A percentile compares a stretch with the other conserved stretches of the same genome.
These are phyloP conservation scores for Elongisporangium undulatum DNA, from an alignment of 352 stramenopile genomes.

Conservation along the genomic window DNA sequence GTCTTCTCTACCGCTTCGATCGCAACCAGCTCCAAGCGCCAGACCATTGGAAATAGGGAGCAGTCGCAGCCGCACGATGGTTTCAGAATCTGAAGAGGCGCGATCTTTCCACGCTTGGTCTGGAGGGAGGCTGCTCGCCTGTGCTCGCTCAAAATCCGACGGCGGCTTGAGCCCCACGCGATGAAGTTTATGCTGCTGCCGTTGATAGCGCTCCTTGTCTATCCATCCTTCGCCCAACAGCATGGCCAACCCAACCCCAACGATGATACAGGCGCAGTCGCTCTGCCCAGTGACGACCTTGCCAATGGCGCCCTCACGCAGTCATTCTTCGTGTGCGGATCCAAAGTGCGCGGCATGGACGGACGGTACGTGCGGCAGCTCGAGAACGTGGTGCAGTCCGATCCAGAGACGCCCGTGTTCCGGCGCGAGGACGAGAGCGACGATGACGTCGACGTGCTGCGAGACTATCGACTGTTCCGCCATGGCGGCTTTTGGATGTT, in stretches of 20 bases:
- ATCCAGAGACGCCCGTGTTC: slow-evolving; percentile 35
- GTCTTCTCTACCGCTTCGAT: no score
- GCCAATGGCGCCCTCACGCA: not conserved
- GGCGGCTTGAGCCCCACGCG: not conserved
- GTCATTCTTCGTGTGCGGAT: slow-evolving; percentile 54
- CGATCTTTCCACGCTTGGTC: not conserved
- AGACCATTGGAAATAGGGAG: not conserved
- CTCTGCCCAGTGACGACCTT: not conserved
- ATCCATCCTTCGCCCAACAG: not conserved
- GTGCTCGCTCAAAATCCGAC: not conserved
- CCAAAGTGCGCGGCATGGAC: slow-evolving; percentile 39
- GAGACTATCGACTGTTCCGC: slow-evolving; percentile 53
- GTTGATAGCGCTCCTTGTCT: not conserved
- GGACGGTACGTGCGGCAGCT: slow-evolving; percentile 40
- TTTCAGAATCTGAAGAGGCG: not conserved
- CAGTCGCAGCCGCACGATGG: not conserved
- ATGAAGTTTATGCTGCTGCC: not conserved
- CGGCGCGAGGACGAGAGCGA: slow-evolving; percentile 33
- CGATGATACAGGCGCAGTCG: not conserved
- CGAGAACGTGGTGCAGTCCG: slow-evolving; percentile 20
- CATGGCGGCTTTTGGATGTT: slow-evolving; percentile 71
- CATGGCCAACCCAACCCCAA: not conserved
- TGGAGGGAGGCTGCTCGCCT: not conserved
- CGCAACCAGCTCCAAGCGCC: no score
- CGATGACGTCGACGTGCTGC: slow-evolving; percentile 1